These are phyloP conservation scores for Phytophthora ramorum DNA, from an alignment of 352 stramenopile species.

Conservation along the genomic window DNA sequence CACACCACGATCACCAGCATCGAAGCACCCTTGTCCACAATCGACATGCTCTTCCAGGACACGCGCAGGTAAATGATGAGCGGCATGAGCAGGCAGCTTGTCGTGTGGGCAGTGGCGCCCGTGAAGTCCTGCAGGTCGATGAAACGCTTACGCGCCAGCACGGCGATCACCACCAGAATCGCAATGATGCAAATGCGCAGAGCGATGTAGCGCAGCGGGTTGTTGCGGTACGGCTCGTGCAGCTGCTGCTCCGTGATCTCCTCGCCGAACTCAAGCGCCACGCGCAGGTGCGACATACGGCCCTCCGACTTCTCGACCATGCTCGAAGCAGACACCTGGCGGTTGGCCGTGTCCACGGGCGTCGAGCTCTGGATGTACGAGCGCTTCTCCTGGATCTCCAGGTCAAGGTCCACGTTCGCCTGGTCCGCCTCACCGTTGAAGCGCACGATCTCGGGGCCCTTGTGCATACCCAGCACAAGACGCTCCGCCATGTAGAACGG, in stretches of 20 bases:
- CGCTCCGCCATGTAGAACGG: no score
- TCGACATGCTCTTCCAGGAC: slow-evolving; percentile 47
- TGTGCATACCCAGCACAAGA: no score
- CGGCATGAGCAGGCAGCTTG: slow-evolving; percentile 58
- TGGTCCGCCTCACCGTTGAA: slow-evolving; percentile 11
- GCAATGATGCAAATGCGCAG: slow-evolving; percentile 30
- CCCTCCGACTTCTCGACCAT: no score
- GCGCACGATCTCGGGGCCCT: no score
- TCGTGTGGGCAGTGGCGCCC: no score
- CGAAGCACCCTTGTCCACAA: slow-evolving; percentile 51
- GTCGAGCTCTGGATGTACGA: slow-evolving; percentile 26
- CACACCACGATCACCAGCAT: slow-evolving; percentile 54
- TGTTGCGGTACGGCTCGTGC: slow-evolving; percentile 34
- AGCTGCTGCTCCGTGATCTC: not conserved
- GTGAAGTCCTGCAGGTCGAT: slow-evolving; percentile 60
- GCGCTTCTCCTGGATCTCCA: slow-evolving; percentile 28
- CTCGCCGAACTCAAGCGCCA: no score
- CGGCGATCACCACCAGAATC: slow-evolving; percentile 47
- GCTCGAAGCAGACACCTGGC: not conserved
- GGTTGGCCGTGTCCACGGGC: slow-evolving; percentile 32
- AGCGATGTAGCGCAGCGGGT: slow-evolving; percentile 9
- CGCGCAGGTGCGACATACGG: not conserved
- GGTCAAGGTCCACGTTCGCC: slow-evolving; percentile 18
- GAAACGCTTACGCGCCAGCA: slow-evolving; percentile 51
- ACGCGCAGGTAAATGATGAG: slow-evolving; percentile 61